These are phyloP conservation scores for Xylaria sp. DNA, from an alignment of 2,329 filamentous ascomycete genomes.

Conservation along the genomic window DNA sequence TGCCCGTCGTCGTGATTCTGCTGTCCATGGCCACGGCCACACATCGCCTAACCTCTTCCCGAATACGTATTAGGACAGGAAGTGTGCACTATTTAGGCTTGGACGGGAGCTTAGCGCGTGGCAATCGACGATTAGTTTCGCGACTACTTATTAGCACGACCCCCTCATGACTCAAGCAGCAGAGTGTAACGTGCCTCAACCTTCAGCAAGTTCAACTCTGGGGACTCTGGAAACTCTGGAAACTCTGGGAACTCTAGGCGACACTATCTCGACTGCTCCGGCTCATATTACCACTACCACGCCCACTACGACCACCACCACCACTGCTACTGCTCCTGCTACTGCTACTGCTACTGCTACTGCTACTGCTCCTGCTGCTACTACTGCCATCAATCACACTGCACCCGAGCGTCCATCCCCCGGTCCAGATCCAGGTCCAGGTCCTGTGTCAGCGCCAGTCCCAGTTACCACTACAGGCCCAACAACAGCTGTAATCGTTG, in stretches of 20 bases:
- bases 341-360: no score
- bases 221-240: no score
- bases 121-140: constrained; percentile 13
- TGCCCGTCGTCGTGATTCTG: background rate
- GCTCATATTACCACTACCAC: no score
- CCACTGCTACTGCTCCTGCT: no score
- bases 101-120: constrained; percentile 22
- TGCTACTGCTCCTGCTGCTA: no score
- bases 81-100: constrained; percentile 18
- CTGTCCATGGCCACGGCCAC: constrained; percentile 30
- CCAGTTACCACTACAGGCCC: no score
- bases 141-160: constrained; percentile 12
- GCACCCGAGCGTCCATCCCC: constrained; percentile 22
- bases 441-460: no score
- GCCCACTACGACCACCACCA: no score
- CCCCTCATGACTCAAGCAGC: constrained; percentile 33
- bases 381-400: constrained; percentile 8
- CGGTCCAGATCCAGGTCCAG: constrained; percentile 8
- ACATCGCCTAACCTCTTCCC: constrained; percentile 22
- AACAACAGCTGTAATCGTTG: constrained; percentile 14
- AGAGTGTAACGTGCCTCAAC: constrained; percentile 23
- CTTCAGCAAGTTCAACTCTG: constrained; percentile 14
- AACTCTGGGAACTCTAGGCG: constrained; percentile 11
- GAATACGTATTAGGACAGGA: constrained; percentile 22
- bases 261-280: no score